phyloP scores from a whole-genome alignment of 495 filamentous ascomycete genomes.

The Lasiosphaeriaceae sp. region DNA sequence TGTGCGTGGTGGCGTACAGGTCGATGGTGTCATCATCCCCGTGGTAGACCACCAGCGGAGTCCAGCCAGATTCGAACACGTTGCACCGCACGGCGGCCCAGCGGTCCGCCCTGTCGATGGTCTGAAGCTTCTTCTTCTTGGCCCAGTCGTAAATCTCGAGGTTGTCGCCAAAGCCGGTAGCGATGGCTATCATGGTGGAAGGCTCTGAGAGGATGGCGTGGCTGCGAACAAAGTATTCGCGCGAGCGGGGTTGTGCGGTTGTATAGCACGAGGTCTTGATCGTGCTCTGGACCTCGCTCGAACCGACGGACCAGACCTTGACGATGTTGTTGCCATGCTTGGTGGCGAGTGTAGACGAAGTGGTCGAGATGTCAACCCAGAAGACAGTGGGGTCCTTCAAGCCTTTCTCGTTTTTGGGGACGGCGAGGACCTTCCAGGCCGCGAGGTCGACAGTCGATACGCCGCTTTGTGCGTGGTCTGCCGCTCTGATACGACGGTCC shows the following conservation, averaged over 20 bases:
- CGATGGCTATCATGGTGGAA: conserved; percentile 29
- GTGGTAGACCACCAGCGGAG: conserved; percentile 27
- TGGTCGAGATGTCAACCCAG: conserved; percentile 25
- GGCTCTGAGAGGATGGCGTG: conserved; percentile 35
- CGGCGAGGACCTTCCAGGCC: conserved; percentile 24
- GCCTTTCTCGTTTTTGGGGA: conserved; percentile 18
- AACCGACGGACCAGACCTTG: conserved; percentile 32
- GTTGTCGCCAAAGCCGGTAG: conserved; percentile 30
- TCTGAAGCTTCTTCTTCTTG: conserved; percentile 31
- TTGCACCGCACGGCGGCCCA: conserved; percentile 33
- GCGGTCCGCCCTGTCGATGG: conserved; percentile 30
- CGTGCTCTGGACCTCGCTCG: conserved; percentile 23
- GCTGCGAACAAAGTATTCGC: conserved; percentile 37
- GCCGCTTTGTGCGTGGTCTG: background rate
- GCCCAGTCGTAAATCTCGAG: conserved; percentile 38
- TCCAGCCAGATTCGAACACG: conserved; percentile 27
- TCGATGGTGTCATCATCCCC: conserved; percentile 38
- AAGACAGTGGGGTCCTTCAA: conserved; percentile 27
- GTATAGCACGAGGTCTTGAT: conserved; percentile 35
- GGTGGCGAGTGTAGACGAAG: conserved; percentile 5
- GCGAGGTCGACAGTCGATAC: conserved; percentile 5
- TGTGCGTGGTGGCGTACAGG: conserved; percentile 63
- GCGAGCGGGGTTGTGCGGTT: conserved; percentile 29
- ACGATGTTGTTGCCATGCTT: conserved; percentile 38
- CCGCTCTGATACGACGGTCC: background rate